Evolutionary conservation across 2,329 filamentous ascomycete species (phyloP).

Genomic region (Monosporascus sp.): DNA sequence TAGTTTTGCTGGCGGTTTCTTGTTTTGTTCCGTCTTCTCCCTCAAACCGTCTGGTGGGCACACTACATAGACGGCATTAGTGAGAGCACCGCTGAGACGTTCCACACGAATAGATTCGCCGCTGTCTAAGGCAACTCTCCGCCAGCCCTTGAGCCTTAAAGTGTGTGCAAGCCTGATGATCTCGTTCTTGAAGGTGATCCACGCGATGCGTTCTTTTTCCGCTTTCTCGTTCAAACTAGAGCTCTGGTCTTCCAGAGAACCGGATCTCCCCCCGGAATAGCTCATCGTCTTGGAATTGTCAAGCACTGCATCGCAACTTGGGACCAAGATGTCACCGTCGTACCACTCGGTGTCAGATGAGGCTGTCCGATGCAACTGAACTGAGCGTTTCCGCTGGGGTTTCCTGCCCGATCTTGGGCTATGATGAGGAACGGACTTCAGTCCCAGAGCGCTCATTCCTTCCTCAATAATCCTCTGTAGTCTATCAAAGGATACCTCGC

Average conservation of each 20-base stretch:
- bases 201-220: conserved; percentile 68
- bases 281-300: conserved; percentile 88
- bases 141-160: conserved; percentile 85
- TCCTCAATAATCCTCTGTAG: conserved; percentile 76
- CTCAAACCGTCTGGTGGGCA: conserved; percentile 66
- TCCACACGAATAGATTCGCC: conserved; percentile 66
- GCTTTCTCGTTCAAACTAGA: conserved; percentile 39
- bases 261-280: conserved; percentile 54
- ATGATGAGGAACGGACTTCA: conserved; percentile 39
- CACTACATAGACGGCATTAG: conserved; percentile 95
- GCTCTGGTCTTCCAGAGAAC: conserved; percentile 34
- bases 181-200: conserved; percentile 86
- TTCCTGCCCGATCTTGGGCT: conserved; percentile 39
- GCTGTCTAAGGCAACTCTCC: conserved; percentile 67
- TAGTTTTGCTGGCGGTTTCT: conserved; percentile 58
- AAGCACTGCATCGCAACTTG: conserved; percentile 74
- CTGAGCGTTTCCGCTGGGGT: conserved; percentile 27
- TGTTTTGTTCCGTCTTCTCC: conserved; percentile 27
- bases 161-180: conserved; percentile 88
- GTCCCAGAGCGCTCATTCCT: conserved; percentile 50
- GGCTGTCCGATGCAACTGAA: conserved; percentile 40
- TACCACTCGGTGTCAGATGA: conserved; percentile 83
- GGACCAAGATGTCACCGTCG: conserved; percentile 78
- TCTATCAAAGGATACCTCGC: conserved; percentile 69
- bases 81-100: conserved; percentile 83